Evolutionary conservation across 208 protist genomes (phyloP), one percentile per base, ranked within the genome.

Genomic region (Leishmania tarentolae): DNA sequence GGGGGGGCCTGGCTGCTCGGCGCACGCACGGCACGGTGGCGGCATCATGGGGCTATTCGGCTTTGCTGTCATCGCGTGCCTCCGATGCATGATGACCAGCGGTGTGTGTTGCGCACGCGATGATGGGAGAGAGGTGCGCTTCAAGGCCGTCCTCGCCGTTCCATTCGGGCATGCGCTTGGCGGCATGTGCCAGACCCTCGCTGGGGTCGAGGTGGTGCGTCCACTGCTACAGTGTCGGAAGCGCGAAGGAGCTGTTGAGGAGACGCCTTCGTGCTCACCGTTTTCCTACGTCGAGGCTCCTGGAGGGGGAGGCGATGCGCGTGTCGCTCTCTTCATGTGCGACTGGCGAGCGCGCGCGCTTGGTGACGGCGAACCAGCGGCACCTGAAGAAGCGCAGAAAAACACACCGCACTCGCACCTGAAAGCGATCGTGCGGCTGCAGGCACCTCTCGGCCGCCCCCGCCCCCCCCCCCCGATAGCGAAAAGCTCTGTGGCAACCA

Each of bases 111-210:
- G 75, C 73, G 1, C 86, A 88, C 68, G 86, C 82, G 28, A 77
- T 86, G 63, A 1, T 85, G 11, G 86, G 86, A 4, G 57, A 4
- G 57, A n/a, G 8, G 37, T 88, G 28, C 31, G 86, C 28, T 59
- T 75, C 44, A 88, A 88, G 65, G 86, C 86, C 31, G 72, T 82
- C 6, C 75, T 88, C 9, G 86, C 86, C 2, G 86, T 90, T 7
- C 80, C 79, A 7, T 80, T 90, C 35, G 84, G 81, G 24, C 84
- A 84, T 8, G 63, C 81, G 44, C 80, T 90, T 0, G 79, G 82
- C 59, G 77, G 83, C 21, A 15, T 81, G 11, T 80, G 83, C 31
- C 87, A 90, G 81, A 70, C 79, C 17, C 19, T 63, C 24, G 69
- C 81, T 0, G 81, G 80, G 19, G 78, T 86, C 13, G 57, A 59